Evolutionary conservation across 768 basidiomycete species (phyloP), one percentile per base, ranked within the genome.

Genomic region (Antrodiella citrinella): DNA sequence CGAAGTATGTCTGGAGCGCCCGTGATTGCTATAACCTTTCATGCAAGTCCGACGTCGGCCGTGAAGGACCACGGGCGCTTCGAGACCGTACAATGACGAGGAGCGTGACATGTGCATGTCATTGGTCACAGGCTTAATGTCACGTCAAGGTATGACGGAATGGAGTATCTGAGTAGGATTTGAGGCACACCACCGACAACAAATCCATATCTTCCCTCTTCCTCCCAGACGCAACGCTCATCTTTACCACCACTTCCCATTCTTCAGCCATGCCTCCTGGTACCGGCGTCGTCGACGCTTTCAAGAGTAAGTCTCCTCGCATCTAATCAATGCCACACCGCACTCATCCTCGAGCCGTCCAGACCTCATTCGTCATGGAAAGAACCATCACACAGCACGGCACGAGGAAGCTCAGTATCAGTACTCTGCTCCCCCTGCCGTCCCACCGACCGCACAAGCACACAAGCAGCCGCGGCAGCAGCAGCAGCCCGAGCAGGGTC

Each of bases 271-370:
- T 86, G 84, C 82, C 83, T 49, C 67, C 77, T 49, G 71, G 72
- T 52, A 65, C 66, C 54, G 75, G 75, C 51, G 85, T 91, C 47
- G 84, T 93, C 59, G 82, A 91, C 67, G 85, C 86, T 19, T 88
- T 93, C 72, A 93, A 91, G 75, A 92, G 90, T 91, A 64, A 38
- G 74, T 68, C 24, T 38, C 10, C 40, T 20, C 26, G 35, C 20
- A 26, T 44, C 38, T 45, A 13, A n/a, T 47, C 48, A 39, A 23
- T 57, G 53, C 46, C 46, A 18, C n/a, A n/a, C n/a, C n/a, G n/a
- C n/a, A n/a, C n/a, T n/a, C n/a, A 51, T 26, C 19, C 23, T 45
- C 56, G 15, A 45, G 25, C 51, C 19, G 25, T 55, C 19, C 56
- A 78, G 76, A 76, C 62, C 71, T 78, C 54, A 73, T 78, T 44